These are phyloP conservation scores for Ganoderma lingzhi DNA, from an alignment of 1,284 basidiomycete species.

Conservation along the genomic window DNA sequence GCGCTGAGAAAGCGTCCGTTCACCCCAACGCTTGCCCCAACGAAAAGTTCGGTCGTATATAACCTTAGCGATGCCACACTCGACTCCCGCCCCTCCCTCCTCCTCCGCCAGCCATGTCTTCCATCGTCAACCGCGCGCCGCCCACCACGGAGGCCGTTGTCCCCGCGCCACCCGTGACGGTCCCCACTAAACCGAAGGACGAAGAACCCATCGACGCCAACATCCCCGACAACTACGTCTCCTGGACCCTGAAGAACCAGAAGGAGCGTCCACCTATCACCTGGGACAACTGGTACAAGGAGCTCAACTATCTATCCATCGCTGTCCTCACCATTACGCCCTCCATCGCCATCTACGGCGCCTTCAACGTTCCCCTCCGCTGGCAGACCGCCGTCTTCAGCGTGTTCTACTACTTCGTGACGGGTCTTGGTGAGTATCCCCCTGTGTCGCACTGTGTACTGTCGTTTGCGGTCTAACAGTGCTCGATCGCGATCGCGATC, in stretches of 20 bases:
- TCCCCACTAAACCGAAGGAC: constrained; percentile 38
- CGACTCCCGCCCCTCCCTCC: constrained; percentile 28
- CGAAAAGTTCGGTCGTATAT: constrained; percentile 35
- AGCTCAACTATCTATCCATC: constrained; percentile 72
- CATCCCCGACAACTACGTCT: constrained; percentile 91
- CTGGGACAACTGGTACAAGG: constrained; percentile 69
- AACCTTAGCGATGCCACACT: constrained; percentile 26
- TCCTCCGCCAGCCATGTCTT: constrained; percentile 35
- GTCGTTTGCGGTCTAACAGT: constrained; percentile 7
- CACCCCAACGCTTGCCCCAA: constrained; percentile 37
- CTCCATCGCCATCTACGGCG: constrained; percentile 73
- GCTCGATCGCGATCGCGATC: constrained; percentile 6
- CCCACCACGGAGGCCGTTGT: constrained; percentile 38
- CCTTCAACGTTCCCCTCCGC: constrained; percentile 64
- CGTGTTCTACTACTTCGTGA: constrained; percentile 86
- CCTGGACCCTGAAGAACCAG: constrained; percentile 81
- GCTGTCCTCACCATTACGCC: constrained; percentile 78
- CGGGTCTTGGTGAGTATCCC: constrained; percentile 73
- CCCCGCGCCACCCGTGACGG: constrained; percentile 38
- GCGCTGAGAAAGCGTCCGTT: constrained; percentile 1
- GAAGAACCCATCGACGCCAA: constrained; percentile 67
- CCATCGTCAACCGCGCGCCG: constrained; percentile 38
- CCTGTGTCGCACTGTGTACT: neutral
- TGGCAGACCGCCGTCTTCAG: constrained; percentile 78
- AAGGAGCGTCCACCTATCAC: constrained; percentile 83